Percentiles rank a stretch among this genome's conserved stretches.
These are phyloP conservation scores for Aspergillus pseudonomiae DNA, from an alignment of 2,329 filamentous ascomycete species.

Conservation along the genomic window DNA sequence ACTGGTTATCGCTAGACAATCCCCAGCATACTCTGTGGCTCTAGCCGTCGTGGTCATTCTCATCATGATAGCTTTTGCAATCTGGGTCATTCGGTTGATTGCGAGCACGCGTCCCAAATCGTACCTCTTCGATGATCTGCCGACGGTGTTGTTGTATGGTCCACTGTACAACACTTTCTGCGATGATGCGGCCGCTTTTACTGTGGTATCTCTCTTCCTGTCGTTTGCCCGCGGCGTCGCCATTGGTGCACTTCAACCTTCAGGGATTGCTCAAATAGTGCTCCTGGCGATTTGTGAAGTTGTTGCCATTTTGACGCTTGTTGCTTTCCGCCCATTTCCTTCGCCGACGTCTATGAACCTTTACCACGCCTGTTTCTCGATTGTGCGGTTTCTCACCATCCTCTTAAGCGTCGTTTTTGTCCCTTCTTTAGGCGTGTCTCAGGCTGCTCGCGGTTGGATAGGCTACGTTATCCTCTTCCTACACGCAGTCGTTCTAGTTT, in stretches of 20 bases:
- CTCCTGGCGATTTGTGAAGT: constrained; percentile 93
- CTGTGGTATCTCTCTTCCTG: constrained; percentile 80
- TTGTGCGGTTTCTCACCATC: constrained; percentile 73
- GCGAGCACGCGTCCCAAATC: constrained; percentile 78
- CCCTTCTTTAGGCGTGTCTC: constrained; percentile 75
- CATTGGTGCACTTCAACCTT: constrained; percentile 89
- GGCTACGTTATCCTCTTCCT: constrained; percentile 88
- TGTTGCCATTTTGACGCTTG: constrained; percentile 80
- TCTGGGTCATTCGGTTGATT: constrained; percentile 81
- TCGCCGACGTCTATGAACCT: constrained; percentile 95
- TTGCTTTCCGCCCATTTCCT: constrained; percentile 88
- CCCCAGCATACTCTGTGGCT: constrained; percentile 71
- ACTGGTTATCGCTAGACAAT: constrained; percentile 72
- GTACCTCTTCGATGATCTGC: constrained; percentile 88
- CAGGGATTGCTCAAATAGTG: constrained; percentile 89
- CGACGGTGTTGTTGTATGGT: constrained; percentile 85
- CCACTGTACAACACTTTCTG: constrained; percentile 97
- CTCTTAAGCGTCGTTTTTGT: constrained; percentile 82
- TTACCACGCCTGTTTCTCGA: constrained; percentile 84
- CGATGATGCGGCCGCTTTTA: constrained; percentile 88
- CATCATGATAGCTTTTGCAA: constrained; percentile 70
- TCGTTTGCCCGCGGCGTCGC: constrained; percentile 86
- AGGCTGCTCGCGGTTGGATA: constrained; percentile 88
- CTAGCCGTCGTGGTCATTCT: constrained; percentile 76
- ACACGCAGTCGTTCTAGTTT: constrained; percentile 80